phyloP scores from a whole-genome alignment of 1,139 yeast species.

The Saccharomyces pastorianus region DNA sequence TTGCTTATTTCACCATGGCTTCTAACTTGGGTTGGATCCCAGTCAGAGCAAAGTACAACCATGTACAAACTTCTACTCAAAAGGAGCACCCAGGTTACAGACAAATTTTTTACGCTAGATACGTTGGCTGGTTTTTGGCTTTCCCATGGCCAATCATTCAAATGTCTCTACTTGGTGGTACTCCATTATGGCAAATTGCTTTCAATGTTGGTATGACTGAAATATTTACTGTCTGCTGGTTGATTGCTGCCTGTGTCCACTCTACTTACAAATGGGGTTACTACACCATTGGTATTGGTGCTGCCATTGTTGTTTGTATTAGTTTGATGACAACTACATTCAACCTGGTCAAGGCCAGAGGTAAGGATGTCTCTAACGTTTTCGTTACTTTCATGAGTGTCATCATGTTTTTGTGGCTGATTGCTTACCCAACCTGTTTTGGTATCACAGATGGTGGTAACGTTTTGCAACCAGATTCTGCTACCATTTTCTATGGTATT shows the following conservation, averaged over 20 bases:
- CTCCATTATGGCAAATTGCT: constrained; percentile 34
- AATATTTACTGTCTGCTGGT: constrained; percentile 44
- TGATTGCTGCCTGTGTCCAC: constrained; percentile 47
- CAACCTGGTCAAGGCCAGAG: constrained; percentile 18
- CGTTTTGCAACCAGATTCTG: constrained; percentile 53
- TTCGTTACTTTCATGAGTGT: constrained; percentile 26
- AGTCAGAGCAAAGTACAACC: constrained; percentile 46
- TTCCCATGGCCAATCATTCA: constrained; percentile 48
- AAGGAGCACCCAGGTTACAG: constrained; percentile 37
- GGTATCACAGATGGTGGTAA: constrained; percentile 63
- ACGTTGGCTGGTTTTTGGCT: constrained; percentile 56
- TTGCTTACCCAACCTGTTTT: constrained; percentile 49
- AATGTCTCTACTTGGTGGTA: constrained; percentile 41
- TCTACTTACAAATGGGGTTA: constrained; percentile 57
- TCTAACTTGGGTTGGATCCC: constrained; percentile 57
- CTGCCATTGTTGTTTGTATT: constrained; percentile 21
- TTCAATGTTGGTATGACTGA: constrained; percentile 41
- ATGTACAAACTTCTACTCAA: constrained; percentile 34
- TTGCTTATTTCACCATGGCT: constrained; percentile 54
- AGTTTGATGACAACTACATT: constrained; percentile 24
- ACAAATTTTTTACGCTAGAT: constrained; percentile 56
- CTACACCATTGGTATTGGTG: constrained; percentile 31
- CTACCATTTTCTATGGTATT: constrained; percentile 55
- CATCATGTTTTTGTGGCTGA: constrained; percentile 38
- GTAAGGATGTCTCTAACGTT: constrained; percentile 14